These are phyloP conservation scores for Uronychia setigera DNA, from an alignment of 73 alveolate genomes.

Conservation along the genomic window DNA sequence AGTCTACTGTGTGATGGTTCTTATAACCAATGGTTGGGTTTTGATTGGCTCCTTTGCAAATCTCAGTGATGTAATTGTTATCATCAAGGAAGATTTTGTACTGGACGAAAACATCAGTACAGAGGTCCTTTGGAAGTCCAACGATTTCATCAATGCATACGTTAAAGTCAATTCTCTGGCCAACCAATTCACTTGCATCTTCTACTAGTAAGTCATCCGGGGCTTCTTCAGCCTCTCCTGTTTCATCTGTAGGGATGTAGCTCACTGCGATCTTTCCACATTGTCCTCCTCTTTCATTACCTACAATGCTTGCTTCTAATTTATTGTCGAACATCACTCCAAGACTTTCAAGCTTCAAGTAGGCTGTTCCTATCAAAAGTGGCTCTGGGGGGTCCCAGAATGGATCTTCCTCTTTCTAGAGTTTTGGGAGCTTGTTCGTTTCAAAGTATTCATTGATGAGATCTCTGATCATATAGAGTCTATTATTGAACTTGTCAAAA, in stretches of 20 bases:
- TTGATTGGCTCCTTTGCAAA: constrained; percentile 4
- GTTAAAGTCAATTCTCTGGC: constrained; percentile 50
- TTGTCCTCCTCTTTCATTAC: constrained; percentile 24
- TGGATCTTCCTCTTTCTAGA: constrained; percentile 75
- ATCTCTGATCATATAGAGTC: constrained; percentile 89
- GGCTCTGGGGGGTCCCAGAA: constrained; percentile 89
- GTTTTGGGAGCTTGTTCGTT: constrained; percentile 40
- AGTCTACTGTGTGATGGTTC: constrained; percentile 40
- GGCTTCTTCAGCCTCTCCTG: constrained; percentile 45
- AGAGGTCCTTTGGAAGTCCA: constrained; percentile 52
- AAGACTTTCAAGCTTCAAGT: constrained; percentile 55
- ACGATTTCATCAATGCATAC: constrained; percentile 35
- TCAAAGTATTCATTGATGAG: constrained; percentile 85
- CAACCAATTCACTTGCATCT: constrained; percentile 55
- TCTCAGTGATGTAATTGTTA: constrained; percentile 15
- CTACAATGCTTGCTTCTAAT: constrained; percentile 19
- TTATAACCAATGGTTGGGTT: constrained; percentile 36
- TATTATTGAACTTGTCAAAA: constrained; percentile 84
- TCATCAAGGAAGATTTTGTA: constrained; percentile 38
- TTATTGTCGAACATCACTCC: constrained; percentile 74
- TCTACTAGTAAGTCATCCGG: constrained; percentile 63
- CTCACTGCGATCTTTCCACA: constrained; percentile 43
- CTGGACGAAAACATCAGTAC: constrained; percentile 55
- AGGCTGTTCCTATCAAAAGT: constrained; percentile 73
- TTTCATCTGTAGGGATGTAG: constrained; percentile 62